phyloP scores from a whole-genome alignment of 2,329 filamentous ascomycete species.

The Cercospora sp. region DNA sequence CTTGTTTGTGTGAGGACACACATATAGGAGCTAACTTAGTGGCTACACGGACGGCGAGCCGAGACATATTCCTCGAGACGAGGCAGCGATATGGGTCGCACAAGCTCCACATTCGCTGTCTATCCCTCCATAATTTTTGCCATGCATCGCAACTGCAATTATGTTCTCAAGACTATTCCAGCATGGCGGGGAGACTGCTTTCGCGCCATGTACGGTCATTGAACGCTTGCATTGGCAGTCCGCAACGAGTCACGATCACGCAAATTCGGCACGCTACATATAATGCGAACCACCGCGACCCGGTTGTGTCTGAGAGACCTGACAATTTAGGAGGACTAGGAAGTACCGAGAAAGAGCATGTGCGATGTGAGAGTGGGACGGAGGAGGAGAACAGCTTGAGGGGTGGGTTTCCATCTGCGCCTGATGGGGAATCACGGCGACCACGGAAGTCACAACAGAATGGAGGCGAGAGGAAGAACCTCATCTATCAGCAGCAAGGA shows the following conservation, averaged over 20 bases:
- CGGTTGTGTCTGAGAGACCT: not conserved
- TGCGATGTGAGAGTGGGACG: not conserved
- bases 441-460: not conserved
- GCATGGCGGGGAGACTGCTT: not conserved
- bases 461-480: not conserved
- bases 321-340: not conserved
- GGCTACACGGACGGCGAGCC: not conserved
- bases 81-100: not conserved
- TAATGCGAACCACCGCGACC: not conserved
- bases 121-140: not conserved
- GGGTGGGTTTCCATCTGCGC: not conserved
- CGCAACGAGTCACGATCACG: not conserved
- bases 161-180: not conserved
- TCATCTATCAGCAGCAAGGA: not conserved
- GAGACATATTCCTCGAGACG: not conserved
- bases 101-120: not conserved
- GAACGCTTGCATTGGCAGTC: not conserved
- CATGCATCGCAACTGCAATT: not conserved
- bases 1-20: not conserved
- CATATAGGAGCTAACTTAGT: not conserved
- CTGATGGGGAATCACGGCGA: not conserved
- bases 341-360: not conserved
- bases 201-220: not conserved
- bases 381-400: not conserved
- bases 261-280: not conserved